Conservation (phyloP, 2,329 filamentous ascomycete species). For the Pseudogymnoascus sp. region DNA sequence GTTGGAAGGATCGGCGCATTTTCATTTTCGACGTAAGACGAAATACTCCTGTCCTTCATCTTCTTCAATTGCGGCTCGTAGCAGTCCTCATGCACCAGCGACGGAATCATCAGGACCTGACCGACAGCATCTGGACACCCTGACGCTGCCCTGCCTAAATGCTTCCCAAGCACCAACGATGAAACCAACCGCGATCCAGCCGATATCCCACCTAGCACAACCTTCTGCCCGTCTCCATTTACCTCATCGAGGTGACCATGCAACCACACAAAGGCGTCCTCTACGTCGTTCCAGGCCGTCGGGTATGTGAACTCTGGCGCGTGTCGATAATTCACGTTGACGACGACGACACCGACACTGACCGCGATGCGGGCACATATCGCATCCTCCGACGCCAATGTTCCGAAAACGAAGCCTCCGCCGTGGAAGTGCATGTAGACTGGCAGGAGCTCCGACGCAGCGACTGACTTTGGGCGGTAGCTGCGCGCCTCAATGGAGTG, state of each 20-base stretch:
- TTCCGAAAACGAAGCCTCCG: conserved; percentile 36
- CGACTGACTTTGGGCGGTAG: conserved; percentile 35
- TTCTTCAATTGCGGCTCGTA: conserved; percentile 25
- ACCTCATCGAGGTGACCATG: conserved; percentile 36
- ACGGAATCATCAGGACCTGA: conserved; percentile 45
- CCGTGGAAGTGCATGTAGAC: conserved; percentile 32
- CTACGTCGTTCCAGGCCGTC: conserved; percentile 10
- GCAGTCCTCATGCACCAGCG: conserved; percentile 29
- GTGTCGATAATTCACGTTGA: conserved; percentile 38
- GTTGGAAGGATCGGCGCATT: conserved; percentile 43
- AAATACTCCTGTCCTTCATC: conserved; percentile 33
- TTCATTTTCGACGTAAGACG: conserved; percentile 39
- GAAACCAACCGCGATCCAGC: conserved; percentile 40
- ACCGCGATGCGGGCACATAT: conserved; percentile 35
- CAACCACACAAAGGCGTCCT: conserved; percentile 36
- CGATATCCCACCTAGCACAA: conserved; percentile 43
- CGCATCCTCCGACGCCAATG: conserved; percentile 31
- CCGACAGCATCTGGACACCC: conserved; percentile 26
- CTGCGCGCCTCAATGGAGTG: conserved; percentile 37
- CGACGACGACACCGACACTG: conserved; percentile 33
- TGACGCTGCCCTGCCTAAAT: conserved; percentile 20
- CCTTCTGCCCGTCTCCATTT: conserved; percentile 32
- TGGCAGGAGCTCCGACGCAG: conserved; percentile 23
- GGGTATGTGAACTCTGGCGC: conserved; percentile 34
- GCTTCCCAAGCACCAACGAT: conserved; percentile 35